Evolutionary conservation across 148 eudicot species (phyloP).

Genomic region (Fagopyrum esculentum): DNA sequence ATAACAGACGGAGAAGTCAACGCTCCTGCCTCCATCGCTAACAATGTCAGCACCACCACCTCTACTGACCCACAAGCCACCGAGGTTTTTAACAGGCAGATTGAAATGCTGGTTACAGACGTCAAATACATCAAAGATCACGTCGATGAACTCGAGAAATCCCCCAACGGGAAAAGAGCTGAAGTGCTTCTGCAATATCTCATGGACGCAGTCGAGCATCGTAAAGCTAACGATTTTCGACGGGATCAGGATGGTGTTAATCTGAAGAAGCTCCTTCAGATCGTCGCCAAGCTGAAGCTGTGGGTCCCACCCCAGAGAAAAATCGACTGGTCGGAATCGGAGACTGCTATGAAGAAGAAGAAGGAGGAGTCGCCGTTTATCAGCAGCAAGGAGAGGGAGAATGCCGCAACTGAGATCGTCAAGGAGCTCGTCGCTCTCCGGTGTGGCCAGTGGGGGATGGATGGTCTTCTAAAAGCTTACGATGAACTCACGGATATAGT

Average conservation of each 20-base stretch:
- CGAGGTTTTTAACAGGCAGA: not conserved
- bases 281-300: constrained; percentile 8
- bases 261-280: constrained; percentile 8
- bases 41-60: not conserved
- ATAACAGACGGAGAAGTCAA: not conserved
- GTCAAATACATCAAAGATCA: not conserved
- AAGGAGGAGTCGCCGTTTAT: constrained; percentile 6
- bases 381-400: constrained; percentile 12
- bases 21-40: not conserved
- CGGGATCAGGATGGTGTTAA: not conserved
- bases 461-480: not conserved
- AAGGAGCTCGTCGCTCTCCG: constrained; percentile 11
- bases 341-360: not conserved
- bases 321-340: not conserved
- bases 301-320: constrained; percentile 1
- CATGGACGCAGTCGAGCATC: not conserved
- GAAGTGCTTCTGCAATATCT: not conserved
- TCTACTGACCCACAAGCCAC: not conserved
- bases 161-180: not conserved
- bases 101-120: constrained; percentile 6
- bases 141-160: not conserved
- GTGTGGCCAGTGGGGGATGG: constrained; percentile 4
- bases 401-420: not conserved
- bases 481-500: not conserved
- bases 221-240: not conserved